Percentiles rank a stretch among this genome's conserved stretches.
Conservation (phyloP, 2,329 filamentous ascomycete genomes). For the Fusarium sp. region DNA sequence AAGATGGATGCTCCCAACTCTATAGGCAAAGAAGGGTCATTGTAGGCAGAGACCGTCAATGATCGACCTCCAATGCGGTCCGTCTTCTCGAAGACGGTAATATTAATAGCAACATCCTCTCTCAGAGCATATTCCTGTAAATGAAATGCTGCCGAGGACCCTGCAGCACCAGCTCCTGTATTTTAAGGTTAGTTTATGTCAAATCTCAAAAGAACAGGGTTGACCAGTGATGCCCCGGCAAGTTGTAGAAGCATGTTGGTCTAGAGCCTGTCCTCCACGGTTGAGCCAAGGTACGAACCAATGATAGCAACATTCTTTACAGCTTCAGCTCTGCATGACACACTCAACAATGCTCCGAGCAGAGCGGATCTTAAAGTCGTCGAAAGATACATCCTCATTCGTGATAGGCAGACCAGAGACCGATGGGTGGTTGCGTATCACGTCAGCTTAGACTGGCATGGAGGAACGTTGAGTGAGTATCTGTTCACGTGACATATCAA, state of each 20-base stretch:
- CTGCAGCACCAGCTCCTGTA: constrained; percentile 87
- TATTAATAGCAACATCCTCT: constrained; percentile 72
- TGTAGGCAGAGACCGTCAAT: constrained; percentile 83
- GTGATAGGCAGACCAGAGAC: neutral
- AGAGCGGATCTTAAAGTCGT: constrained; percentile 31
- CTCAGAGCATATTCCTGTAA: constrained; percentile 76
- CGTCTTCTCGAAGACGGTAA: constrained; percentile 88
- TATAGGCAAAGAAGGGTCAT: constrained; percentile 73
- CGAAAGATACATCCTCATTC: constrained; percentile 31
- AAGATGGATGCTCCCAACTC: constrained; percentile 96
- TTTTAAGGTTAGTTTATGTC: constrained; percentile 17
- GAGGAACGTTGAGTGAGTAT: neutral
- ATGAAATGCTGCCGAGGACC: constrained; percentile 87
- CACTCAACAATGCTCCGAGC: constrained; percentile 30
- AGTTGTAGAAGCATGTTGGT: neutral
- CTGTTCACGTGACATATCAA: constrained; percentile 13
- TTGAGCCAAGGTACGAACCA: constrained; percentile 44
- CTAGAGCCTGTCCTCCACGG: neutral
- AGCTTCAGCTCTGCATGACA: constrained; percentile 18
- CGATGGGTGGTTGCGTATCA: neutral
- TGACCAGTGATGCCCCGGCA: neutral
- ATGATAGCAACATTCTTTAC: constrained; percentile 53
- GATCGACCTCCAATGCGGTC: constrained; percentile 84
- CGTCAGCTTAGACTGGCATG: neutral
- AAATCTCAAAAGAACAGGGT: neutral